phyloP scores from a whole-genome alignment of 805 yeast genomes.

The Yarrowia sp. region DNA sequence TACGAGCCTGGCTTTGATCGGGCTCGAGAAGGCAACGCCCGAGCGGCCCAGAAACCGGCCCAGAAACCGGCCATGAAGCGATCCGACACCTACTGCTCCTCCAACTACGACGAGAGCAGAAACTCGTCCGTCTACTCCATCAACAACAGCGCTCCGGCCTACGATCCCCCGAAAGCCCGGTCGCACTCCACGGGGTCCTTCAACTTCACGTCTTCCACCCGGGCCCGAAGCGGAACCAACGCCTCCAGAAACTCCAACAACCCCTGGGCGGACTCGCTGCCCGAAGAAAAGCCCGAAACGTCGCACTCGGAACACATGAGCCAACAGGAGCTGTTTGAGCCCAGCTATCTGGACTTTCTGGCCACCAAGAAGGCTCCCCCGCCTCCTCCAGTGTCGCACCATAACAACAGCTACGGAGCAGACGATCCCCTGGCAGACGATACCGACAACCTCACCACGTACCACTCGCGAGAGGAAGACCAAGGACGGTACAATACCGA shows the following conservation, averaged over 20 bases:
- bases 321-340: conserved; percentile 35
- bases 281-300: conserved; percentile 19
- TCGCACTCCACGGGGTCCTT: not conserved
- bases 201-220: not conserved
- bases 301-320: conserved; percentile 22
- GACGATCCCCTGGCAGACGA: conserved; percentile 5
- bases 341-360: conserved; percentile 12
- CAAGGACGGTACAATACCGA: conserved; percentile 16
- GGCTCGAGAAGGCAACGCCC: not conserved
- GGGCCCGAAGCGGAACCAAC: conserved; percentile 39
- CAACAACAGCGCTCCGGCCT: not conserved
- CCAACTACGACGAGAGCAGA: conserved; percentile 9
- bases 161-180: conserved; percentile 12
- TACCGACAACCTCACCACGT: conserved; percentile 7
- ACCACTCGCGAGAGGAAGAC: conserved; percentile 19
- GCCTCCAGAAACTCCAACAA: conserved; percentile 40
- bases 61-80: conserved; percentile 9
- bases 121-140: conserved; percentile 10
- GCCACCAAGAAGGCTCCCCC: conserved; percentile 34
- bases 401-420: not conserved
- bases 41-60: not conserved
- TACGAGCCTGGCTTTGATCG: conserved; percentile 28
- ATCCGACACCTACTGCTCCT: conserved; percentile 2
- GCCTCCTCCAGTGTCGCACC: conserved; percentile 13
- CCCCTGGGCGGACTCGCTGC: conserved; percentile 34